These are phyloP conservation scores for Phytophthora megakarya DNA, from an alignment of 352 stramenopile genomes.

Conservation along the genomic window DNA sequence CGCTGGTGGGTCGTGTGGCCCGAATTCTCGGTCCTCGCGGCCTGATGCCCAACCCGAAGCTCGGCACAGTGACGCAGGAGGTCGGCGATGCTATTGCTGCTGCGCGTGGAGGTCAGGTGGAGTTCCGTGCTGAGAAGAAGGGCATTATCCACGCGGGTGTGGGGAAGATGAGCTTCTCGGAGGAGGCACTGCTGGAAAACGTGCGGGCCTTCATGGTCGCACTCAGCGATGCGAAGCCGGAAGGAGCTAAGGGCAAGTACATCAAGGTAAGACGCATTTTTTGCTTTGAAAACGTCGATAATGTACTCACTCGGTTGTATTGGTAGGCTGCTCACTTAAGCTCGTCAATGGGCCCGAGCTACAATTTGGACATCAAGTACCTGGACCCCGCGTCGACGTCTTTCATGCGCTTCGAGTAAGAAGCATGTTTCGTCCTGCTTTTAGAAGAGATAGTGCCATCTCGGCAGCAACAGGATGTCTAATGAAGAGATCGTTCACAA, in stretches of 20 bases:
- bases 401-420: constrained; percentile 88
- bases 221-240: constrained; percentile 90
- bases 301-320: constrained; percentile 7
- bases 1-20: constrained; percentile 92
- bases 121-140: constrained; percentile 92
- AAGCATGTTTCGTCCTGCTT: constrained; percentile 15
- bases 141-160: constrained; percentile 89
- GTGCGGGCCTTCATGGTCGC: constrained; percentile 93
- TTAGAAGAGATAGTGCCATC: constrained; percentile 30
- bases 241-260: constrained; percentile 94
- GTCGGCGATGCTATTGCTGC: constrained; percentile 84
- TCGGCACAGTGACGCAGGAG: constrained; percentile 95
- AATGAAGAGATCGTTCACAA: constrained; percentile 25
- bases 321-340: constrained; percentile 76
- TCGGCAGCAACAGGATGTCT: constrained; percentile 23
- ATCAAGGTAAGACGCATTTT: constrained; percentile 63
- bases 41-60: constrained; percentile 98
- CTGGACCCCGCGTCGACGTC: constrained; percentile 80
- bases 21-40: constrained; percentile 95
- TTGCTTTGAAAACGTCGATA: background rate
- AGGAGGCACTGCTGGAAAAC: constrained; percentile 92
- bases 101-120: constrained; percentile 82
- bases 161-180: constrained; percentile 89
- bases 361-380: constrained; percentile 84
- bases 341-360: constrained; percentile 84